Conservation (phyloP, 2,329 filamentous ascomycete genomes). For the Aspergillus uvarum region DNA sequence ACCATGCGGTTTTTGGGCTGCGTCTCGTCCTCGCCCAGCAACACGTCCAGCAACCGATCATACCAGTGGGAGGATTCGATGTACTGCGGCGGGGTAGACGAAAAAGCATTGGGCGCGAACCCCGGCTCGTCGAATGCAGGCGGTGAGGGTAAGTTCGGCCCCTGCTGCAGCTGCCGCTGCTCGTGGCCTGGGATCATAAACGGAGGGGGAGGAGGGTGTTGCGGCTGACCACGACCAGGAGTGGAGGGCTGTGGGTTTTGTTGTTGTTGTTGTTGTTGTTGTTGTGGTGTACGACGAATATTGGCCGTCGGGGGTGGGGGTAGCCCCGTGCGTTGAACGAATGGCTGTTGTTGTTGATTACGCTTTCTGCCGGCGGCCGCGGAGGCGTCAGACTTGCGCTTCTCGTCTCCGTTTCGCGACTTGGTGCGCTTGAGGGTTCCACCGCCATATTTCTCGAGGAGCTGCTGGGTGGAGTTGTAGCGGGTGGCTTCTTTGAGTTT, state of each 20-base stretch:
- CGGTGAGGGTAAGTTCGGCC: constrained; percentile 7
- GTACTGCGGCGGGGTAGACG: constrained; percentile 35
- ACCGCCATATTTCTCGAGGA: constrained; percentile 91
- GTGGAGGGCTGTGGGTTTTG: constrained; percentile 12
- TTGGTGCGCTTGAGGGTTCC: constrained; percentile 25
- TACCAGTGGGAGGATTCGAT: constrained; percentile 72
- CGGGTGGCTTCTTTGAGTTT: constrained; percentile 93
- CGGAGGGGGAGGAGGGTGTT: constrained; percentile 12
- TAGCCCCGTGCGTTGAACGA: constrained; percentile 52
- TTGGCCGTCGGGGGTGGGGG: constrained; percentile 66
- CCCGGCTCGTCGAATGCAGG: constrained; percentile 39
- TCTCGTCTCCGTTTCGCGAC: constrained; percentile 24
- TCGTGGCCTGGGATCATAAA: not conserved
- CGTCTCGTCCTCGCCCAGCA: constrained; percentile 93
- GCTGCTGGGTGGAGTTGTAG: constrained; percentile 89
- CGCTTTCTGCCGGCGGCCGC: constrained; percentile 15
- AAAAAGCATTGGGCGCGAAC: constrained; percentile 51
- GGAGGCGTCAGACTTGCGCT: constrained; percentile 21
- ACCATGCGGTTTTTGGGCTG: constrained; percentile 86
- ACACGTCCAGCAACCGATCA: constrained; percentile 85
- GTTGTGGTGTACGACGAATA: constrained; percentile 44
- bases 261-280: constrained; percentile 6
- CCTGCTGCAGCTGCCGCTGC: constrained; percentile 3
- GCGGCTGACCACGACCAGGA: constrained; percentile 15
- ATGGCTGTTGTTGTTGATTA: constrained; percentile 20